Evolutionary conservation across 1,284 basidiomycete genomes (phyloP), one percentile per base, ranked within the genome.

Genomic region (Neonothopanus nambi): DNA sequence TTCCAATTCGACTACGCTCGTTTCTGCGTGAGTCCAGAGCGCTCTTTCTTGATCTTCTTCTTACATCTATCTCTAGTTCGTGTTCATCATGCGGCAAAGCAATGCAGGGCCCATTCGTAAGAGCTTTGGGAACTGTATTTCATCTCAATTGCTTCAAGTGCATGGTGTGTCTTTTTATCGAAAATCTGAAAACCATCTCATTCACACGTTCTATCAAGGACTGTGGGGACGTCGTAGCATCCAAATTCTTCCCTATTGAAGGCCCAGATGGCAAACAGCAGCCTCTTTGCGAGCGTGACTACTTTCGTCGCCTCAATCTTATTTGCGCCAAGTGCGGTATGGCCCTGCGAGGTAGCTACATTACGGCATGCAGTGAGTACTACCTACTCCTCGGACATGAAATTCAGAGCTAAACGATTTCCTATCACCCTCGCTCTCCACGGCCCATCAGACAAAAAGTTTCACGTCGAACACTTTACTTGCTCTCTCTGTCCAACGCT

Each of bases 391-490:
- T 45, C 59, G 48, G 44, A 58, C 57, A 55, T 52, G 48, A 51
- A 56, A 56, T 52, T 56, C 51, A 9, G 30, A 11, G 30, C 30
- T 33, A 13, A 33, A 4, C n/a, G n/a, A n/a, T n/a, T n/a, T n/a
- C n/a, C n/a, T n/a, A n/a, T n/a, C n/a, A n/a, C n/a, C n/a, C n/a
- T n/a, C n/a, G n/a, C n/a, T n/a, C 59, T 50, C 56, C 57, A 56
- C 51, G 56, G 47, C 60, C 43, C 43, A 62, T 17, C 69, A 97
- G 94, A 91, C 74, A 94, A 95, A 78, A 99, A 99, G 73, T 99
- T 90, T 73, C 97, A 99, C 71, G 95, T 99, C 62, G 97, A 99
- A 73, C 97, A 99, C 71, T 99, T 99, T 67, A 98, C 96, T 41
- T 99, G 96, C 76, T 98, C 95, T 4, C 86, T 97, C 56, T 99